Evolutionary conservation across 805 yeast species (phyloP).

Genomic region (Saccharomycopsis microspora): DNA sequence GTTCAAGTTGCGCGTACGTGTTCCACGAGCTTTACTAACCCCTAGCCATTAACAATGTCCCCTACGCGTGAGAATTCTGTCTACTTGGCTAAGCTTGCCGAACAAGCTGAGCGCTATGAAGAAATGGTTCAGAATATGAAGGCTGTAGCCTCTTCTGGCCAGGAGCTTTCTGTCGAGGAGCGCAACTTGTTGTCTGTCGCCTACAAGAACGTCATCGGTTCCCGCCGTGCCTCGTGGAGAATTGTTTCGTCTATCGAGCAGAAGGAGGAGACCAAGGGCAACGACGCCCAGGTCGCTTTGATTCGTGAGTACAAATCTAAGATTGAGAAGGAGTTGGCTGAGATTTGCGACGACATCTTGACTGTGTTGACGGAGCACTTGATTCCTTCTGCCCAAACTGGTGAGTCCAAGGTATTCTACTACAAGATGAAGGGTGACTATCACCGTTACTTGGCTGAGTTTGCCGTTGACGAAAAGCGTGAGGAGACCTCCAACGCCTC

Average conservation of each 20-base stretch:
- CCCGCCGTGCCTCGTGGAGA: conserved; percentile 99
- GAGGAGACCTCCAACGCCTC: conserved; percentile 88
- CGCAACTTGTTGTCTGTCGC: conserved; percentile 96
- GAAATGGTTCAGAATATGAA: conserved; percentile 99
- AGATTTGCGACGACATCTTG: conserved; percentile 89
- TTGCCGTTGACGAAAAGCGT: conserved; percentile 83
- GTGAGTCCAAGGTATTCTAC: conserved; percentile 96
- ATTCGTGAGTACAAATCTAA: conserved; percentile 92
- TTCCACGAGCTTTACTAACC: no score
- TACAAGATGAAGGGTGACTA: conserved; percentile 99
- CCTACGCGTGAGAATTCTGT: conserved; percentile 95
- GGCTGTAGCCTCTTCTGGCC: conserved; percentile 91
- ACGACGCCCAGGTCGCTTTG: conserved; percentile 77
- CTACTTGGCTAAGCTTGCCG: conserved; percentile 95
- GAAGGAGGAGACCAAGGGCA: conserved; percentile 94
- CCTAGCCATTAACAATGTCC: conserved; percentile 33
- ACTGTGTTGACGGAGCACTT: conserved; percentile 80
- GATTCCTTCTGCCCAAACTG: conserved; percentile 89
- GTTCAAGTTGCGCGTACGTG: no score
- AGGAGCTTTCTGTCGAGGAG: conserved; percentile 94
- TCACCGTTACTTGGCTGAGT: conserved; percentile 98
- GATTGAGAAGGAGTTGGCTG: conserved; percentile 85
- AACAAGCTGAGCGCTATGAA: conserved; percentile 99
- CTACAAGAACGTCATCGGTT: conserved; percentile 96
- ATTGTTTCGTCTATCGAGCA: conserved; percentile 96